Percentiles rank a stretch among this genome's conserved stretches.
phyloP scores from a whole-genome alignment of 805 yeast species.

The Saccharomycopsis guyanensis region DNA sequence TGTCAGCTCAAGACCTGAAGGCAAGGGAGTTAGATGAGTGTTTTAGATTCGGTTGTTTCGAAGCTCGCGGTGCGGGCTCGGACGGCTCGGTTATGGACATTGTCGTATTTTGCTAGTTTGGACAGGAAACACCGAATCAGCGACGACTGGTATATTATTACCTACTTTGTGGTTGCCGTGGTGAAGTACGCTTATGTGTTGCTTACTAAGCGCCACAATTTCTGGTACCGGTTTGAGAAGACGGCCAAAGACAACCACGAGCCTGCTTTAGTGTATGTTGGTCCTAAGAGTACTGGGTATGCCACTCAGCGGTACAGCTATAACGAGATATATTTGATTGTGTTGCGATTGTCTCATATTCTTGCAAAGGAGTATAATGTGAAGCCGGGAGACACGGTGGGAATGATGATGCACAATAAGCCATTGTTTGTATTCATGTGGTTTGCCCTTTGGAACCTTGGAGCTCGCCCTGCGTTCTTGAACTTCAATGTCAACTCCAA shows the following conservation, averaged over 20 bases:
- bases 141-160: conserved; percentile 49
- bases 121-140: conserved; percentile 29
- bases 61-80: background rate
- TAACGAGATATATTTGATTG: conserved; percentile 55
- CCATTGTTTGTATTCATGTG: conserved; percentile 74
- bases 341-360: conserved; percentile 58
- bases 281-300: conserved; percentile 39
- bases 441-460: conserved; percentile 86
- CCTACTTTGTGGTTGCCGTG: conserved; percentile 35
- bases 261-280: conserved; percentile 50
- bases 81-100: background rate
- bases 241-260: conserved; percentile 42
- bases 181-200: conserved; percentile 32
- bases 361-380: conserved; percentile 58
- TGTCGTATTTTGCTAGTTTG: conserved; percentile 9
- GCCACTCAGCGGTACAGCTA: conserved; percentile 59
- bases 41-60: background rate
- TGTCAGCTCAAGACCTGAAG: too few species aligned
- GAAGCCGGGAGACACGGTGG: conserved; percentile 59
- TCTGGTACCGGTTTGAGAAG: conserved; percentile 64
- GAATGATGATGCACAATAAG: conserved; percentile 71
- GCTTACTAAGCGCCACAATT: conserved; percentile 35
- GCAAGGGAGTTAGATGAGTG: background rate
- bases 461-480: conserved; percentile 81
- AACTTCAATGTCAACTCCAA: conserved; percentile 71